Conservation (phyloP, 2,329 filamentous ascomycete species). For the Thielaviopsis populi region DNA sequence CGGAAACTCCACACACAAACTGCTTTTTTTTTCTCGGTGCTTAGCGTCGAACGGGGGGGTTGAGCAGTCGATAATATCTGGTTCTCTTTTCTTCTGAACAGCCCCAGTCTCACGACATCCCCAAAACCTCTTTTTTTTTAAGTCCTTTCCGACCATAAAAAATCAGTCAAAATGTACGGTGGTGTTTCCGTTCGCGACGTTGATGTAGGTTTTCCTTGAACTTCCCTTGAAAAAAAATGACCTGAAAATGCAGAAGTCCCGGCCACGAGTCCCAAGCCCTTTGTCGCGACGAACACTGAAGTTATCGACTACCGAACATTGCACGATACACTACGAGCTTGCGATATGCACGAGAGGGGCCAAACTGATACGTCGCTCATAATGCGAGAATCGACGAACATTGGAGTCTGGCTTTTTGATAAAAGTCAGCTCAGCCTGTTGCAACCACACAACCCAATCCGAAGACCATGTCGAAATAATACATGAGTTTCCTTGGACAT, state of each 20-base stretch:
- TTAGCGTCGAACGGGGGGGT: not conserved
- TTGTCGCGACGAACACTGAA: conserved; percentile 1
- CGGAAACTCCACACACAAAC: conserved; percentile 9
- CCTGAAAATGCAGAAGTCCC: conserved; percentile 17
- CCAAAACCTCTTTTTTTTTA: conserved; percentile 14
- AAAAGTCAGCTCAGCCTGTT: not conserved
- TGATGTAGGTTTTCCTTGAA: conserved; percentile 45
- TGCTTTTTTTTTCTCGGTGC: not conserved
- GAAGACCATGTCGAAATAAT: not conserved
- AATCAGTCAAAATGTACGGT: conserved; percentile 59
- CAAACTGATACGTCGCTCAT: not conserved
- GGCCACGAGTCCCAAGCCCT: conserved; percentile 1
- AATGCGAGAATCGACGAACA: not conserved
- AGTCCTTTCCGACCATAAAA: conserved; percentile 20
- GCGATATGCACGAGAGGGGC: not conserved
- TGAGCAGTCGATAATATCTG: conserved; percentile 8
- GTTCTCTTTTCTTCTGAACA: conserved; percentile 5
- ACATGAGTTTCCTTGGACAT: not conserved
- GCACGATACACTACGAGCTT: not conserved
- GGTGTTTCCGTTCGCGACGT: conserved; percentile 75
- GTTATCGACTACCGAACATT: not conserved
- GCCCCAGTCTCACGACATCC: conserved; percentile 7
- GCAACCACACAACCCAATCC: not conserved
- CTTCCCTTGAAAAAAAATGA: conserved; percentile 8
- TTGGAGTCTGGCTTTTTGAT: not conserved